Evolutionary conservation across 495 filamentous ascomycete species (phyloP).

Genomic region (Elaphomyces granulatus): DNA sequence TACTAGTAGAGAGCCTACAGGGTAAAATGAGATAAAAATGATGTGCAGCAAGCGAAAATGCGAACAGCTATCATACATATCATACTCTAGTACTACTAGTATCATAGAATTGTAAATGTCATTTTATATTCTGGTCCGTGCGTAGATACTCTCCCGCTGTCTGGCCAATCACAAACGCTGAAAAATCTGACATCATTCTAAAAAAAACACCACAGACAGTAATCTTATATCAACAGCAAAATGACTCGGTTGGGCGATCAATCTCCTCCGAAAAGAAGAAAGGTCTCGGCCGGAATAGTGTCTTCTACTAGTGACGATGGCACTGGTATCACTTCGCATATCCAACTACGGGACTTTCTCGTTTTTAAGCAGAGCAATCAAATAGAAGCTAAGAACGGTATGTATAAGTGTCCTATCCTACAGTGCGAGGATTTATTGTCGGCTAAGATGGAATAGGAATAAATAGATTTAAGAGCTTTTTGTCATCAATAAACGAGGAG

Average conservation of each 20-base stretch:
- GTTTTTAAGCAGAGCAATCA: slow-evolving; percentile 48
- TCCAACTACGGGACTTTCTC: slow-evolving; percentile 49
- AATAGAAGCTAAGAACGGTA: slow-evolving; percentile 48
- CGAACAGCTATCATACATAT: too few species aligned
- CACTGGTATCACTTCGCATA: slow-evolving; percentile 41
- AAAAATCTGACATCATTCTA: neutral
- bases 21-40: too few species aligned
- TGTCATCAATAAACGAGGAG: slow-evolving; percentile 45
- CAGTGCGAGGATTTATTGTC: neutral
- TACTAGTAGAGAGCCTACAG: too few species aligned
- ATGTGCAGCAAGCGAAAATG: too few species aligned
- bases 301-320: slow-evolving; percentile 4
- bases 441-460: slow-evolving; percentile 38
- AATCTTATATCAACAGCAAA: slow-evolving; percentile 2
- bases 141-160: too few species aligned
- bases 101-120: too few species aligned
- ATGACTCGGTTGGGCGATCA: slow-evolving; percentile 16
- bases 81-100: too few species aligned
- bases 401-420: slow-evolving; percentile 9
- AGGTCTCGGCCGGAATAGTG: slow-evolving; percentile 18
- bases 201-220: neutral
- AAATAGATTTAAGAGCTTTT: slow-evolving; percentile 59
- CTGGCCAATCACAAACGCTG: neutral
- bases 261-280: slow-evolving; percentile 27
- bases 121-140: too few species aligned